A percentile compares a stretch with the other conserved stretches of the same genome.
These are phyloP conservation scores for Fagus crenata DNA, from an alignment of 306 rosid species.

Conservation along the genomic window DNA sequence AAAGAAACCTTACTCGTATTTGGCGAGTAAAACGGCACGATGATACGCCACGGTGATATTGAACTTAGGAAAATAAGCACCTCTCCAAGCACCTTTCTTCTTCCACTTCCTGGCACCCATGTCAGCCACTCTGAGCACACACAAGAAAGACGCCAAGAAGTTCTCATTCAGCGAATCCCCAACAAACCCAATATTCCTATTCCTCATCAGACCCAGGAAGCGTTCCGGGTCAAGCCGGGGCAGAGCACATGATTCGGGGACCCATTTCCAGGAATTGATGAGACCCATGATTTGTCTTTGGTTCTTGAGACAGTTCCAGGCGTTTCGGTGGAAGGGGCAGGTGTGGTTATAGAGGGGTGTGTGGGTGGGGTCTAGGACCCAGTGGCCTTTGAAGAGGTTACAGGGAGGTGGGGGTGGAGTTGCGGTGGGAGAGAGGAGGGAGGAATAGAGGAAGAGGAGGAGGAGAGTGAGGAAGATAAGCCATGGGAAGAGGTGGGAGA, in stretches of 20 bases:
- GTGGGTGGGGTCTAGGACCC: slow-evolving; percentile 64
- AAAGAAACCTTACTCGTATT: slow-evolving; percentile 54
- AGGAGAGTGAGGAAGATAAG: slow-evolving; percentile 54
- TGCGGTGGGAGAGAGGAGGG: slow-evolving; percentile 39
- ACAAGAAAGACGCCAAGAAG: slow-evolving; percentile 68
- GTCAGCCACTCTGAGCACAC: slow-evolving; percentile 72
- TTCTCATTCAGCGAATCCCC: slow-evolving; percentile 92
- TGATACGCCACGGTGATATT: slow-evolving; percentile 82
- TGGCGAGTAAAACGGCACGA: slow-evolving; percentile 85
- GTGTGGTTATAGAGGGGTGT: slow-evolving; percentile 67
- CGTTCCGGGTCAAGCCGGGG: slow-evolving; percentile 60
- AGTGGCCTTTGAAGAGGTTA: slow-evolving; percentile 54
- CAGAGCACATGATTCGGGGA: slow-evolving; percentile 57
- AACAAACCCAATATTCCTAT: slow-evolving; percentile 72
- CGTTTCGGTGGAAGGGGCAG: slow-evolving; percentile 84
- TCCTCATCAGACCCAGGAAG: slow-evolving; percentile 63
- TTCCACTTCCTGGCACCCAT: slow-evolving; percentile 76
- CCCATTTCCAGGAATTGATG: slow-evolving; percentile 86
- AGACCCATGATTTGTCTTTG: slow-evolving; percentile 58
- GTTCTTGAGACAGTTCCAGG: slow-evolving; percentile 90
- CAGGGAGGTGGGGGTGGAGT: slow-evolving; percentile 43
- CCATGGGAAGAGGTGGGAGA: slow-evolving; percentile 56
- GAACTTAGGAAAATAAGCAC: slow-evolving; percentile 80
- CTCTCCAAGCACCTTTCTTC: slow-evolving; percentile 87
- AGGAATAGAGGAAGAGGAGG: slow-evolving; percentile 48